phyloP scores from a whole-genome alignment of 2,329 filamentous ascomycete genomes.

The Cercospora zeina region DNA sequence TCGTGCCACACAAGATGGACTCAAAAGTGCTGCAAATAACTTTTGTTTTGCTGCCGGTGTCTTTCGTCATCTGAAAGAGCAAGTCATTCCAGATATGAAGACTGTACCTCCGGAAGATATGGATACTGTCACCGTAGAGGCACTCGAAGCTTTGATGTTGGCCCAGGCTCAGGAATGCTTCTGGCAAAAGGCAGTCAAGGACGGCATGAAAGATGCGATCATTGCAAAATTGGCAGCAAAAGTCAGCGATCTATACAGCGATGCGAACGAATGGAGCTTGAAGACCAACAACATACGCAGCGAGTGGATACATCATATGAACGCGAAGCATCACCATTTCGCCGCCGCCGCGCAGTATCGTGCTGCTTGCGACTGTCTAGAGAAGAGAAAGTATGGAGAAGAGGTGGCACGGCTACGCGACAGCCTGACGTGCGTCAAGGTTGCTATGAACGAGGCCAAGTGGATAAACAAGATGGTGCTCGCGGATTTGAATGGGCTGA shows the following conservation, averaged over 20 bases:
- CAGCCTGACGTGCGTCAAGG: slow-evolving; percentile 76
- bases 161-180: slow-evolving; percentile 97
- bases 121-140: slow-evolving; percentile 83
- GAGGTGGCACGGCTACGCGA: slow-evolving; percentile 86
- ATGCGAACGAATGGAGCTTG: slow-evolving; percentile 80
- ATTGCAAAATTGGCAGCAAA: slow-evolving; percentile 89
- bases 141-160: slow-evolving; percentile 77
- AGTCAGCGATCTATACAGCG: slow-evolving; percentile 86
- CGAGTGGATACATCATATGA: slow-evolving; percentile 97
- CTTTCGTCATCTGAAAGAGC: slow-evolving; percentile 71
- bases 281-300: slow-evolving; percentile 87
- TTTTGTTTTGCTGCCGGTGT: slow-evolving; percentile 87
- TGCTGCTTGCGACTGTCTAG: slow-evolving; percentile 84
- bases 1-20: slow-evolving; percentile 73
- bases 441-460: slow-evolving; percentile 79
- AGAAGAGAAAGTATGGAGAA: slow-evolving; percentile 93
- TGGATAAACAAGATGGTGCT: slow-evolving; percentile 81
- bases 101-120: slow-evolving; percentile 85
- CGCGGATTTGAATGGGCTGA: slow-evolving; percentile 79
- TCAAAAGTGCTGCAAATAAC: slow-evolving; percentile 86
- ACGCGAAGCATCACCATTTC: slow-evolving; percentile 95
- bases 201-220: slow-evolving; percentile 85
- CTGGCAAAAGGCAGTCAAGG: slow-evolving; percentile 96
- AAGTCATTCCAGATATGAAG: slow-evolving; percentile 78
- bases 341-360: slow-evolving; percentile 92